phyloP scores from a whole-genome alignment of 2,329 filamentous ascomycete species.

The Cryphonectria japonica region DNA sequence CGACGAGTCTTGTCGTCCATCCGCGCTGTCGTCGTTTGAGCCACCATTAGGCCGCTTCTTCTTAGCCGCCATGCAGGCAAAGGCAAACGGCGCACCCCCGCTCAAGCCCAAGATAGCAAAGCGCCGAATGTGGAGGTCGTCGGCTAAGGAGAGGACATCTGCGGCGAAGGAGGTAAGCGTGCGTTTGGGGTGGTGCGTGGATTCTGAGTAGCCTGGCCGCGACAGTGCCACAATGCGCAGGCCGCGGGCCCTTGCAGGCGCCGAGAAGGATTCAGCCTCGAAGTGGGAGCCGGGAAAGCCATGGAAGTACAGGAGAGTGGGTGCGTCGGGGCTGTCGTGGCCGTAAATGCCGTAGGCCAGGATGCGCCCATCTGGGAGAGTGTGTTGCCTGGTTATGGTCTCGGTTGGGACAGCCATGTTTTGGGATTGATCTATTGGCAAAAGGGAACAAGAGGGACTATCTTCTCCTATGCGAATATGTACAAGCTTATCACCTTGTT shows the following conservation, averaged over 20 bases:
- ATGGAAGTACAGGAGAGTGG: conserved; percentile 37
- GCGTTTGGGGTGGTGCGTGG: conserved; percentile 22
- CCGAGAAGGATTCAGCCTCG: conserved; percentile 32
- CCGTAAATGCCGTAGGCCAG: conserved; percentile 39
- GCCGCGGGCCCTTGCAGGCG: conserved; percentile 27
- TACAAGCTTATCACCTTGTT: not conserved
- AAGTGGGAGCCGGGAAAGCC: conserved; percentile 38
- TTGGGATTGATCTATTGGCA: not conserved
- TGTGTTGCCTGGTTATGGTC: not conserved
- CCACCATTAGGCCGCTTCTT: not conserved
- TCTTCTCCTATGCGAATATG: not conserved
- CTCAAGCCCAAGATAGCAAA: conserved; percentile 37
- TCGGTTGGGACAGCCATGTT: not conserved
- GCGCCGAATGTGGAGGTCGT: conserved; percentile 30
- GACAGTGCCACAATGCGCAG: conserved; percentile 37
- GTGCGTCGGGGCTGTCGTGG: conserved; percentile 22
- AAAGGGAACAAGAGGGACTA: too few relatives aligned
- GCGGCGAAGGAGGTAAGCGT: conserved; percentile 33
- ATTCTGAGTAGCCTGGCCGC: conserved; percentile 39
- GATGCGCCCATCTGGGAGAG: conserved; percentile 36
- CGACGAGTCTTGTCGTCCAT: not conserved
- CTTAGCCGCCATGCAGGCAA: conserved; percentile 31
- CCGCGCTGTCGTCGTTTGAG: not conserved
- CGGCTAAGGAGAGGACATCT: conserved; percentile 32
- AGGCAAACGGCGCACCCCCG: conserved; percentile 35